These are phyloP conservation scores for Polyplosphaeria fusca DNA, from an alignment of 495 filamentous ascomycete species.

Conservation along the genomic window DNA sequence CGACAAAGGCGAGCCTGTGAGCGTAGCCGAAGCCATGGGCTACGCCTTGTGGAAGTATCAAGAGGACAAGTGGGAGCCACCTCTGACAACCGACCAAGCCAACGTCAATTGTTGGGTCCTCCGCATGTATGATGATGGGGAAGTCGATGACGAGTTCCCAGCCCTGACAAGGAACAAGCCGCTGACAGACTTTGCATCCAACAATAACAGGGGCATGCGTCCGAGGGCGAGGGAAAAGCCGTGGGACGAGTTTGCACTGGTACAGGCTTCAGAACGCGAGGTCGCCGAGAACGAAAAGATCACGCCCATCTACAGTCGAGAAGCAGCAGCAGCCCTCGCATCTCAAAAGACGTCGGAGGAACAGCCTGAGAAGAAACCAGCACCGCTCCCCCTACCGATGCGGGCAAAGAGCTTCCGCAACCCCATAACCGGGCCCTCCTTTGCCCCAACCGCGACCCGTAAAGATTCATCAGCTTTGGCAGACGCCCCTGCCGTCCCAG, in stretches of 20 bases:
- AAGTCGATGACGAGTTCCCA: slow-evolving; percentile 95
- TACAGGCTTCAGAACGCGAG: slow-evolving; percentile 72
- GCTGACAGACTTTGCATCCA: slow-evolving; percentile 82
- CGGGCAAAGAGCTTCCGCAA: slow-evolving; percentile 40
- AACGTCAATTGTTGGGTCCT: slow-evolving; percentile 92
- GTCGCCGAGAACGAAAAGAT: slow-evolving; percentile 72
- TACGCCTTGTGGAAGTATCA: slow-evolving; percentile 82
- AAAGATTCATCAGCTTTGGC: slow-evolving; percentile 47
- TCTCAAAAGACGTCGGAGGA: slow-evolving; percentile 34
- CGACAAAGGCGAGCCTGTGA: slow-evolving; percentile 64
- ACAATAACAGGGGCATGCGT: slow-evolving; percentile 73
- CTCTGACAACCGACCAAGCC: slow-evolving; percentile 62
- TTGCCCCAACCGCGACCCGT: slow-evolving; percentile 36
- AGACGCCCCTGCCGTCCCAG: slow-evolving; percentile 40
- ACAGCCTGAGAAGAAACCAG: slow-evolving; percentile 3
- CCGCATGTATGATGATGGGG: slow-evolving; percentile 91
- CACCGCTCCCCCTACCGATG: slow-evolving; percentile 32
- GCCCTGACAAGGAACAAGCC: slow-evolving; percentile 74
- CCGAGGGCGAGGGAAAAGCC: slow-evolving; percentile 73
- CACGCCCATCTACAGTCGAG: slow-evolving; percentile 68
- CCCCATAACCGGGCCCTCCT: slow-evolving; percentile 43
- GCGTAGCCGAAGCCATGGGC: slow-evolving; percentile 87
- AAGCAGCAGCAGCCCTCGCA: slow-evolving; percentile 46
- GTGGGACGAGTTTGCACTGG: slow-evolving; percentile 91
- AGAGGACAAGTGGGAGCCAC: slow-evolving; percentile 73